Evolutionary conservation across 2,329 filamentous ascomycete genomes (phyloP).

Genomic region (Ciborinia camelliae): DNA sequence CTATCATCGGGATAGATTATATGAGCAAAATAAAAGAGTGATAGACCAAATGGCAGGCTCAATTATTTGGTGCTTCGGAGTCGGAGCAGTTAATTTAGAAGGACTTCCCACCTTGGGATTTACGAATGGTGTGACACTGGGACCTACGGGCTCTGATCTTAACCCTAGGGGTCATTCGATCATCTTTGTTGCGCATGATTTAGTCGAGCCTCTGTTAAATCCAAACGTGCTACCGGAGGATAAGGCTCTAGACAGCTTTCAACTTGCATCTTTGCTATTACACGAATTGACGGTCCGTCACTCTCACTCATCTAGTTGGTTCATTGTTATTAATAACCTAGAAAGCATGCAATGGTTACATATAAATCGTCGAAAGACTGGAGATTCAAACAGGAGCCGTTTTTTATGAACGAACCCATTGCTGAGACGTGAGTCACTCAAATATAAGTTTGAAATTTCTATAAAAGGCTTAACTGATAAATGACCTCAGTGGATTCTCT

Average conservation of each 20-base stretch:
- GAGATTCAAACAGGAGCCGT: not conserved
- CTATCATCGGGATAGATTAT: not conserved
- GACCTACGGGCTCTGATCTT: not conserved
- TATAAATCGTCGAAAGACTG: no score
- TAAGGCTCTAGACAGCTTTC: not conserved
- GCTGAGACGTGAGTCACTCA: conserved; percentile 2
- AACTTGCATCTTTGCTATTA: not conserved
- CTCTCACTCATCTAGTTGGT: no score
- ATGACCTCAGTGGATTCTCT: not conserved
- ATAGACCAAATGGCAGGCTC: not conserved
- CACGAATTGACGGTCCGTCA: not conserved
- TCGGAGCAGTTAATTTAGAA: not conserved
- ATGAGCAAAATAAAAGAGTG: not conserved
- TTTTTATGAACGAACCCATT: not conserved
- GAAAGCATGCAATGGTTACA: not conserved
- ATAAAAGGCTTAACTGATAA: not conserved
- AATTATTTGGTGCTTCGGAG: not conserved
- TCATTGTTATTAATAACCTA: not conserved
- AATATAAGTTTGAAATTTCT: not conserved
- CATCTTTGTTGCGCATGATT: not conserved
- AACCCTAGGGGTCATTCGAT: not conserved
- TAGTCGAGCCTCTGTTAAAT: not conserved
- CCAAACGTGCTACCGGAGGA: not conserved
- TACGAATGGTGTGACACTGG: not conserved
- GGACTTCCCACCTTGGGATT: not conserved